Evolutionary conservation across 495 filamentous ascomycete genomes (phyloP), one percentile per base, ranked within the genome.

Genomic region (Aspergillus bridgeri): DNA sequence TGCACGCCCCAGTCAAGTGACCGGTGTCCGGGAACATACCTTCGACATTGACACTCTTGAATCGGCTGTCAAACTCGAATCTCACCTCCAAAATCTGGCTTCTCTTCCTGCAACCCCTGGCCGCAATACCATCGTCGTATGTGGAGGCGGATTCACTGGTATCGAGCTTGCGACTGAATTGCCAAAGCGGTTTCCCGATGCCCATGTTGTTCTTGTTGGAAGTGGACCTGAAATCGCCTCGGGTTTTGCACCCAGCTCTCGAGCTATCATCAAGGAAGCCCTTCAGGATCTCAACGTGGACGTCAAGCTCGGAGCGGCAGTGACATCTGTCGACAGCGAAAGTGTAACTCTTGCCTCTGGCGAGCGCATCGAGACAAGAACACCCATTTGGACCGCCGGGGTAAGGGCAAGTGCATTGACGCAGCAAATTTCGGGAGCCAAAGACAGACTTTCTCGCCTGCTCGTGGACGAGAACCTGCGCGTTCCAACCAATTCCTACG

Each of bases 1-100:
- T n/a, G 47, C 68, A 22, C 62, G 54, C n/a, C 69, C 68, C 9
- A n/a, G 43, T 3, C 38, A 52, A 3, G 63, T 74, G 21, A 2
- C 63, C 0, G 71, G 69, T 3, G 55, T 72, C 3, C 25, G 60
- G 9, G 21, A 68, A 22, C 56, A 72, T 29, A 60, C 68, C 1
- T 74, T 74, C 51, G 56, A 65, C 43, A 62, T 74, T 11, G 71
- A 74, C 47, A 63, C 67, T 18, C 46, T 63, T 1, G 23, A 53
- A 1, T 60, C 57, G 5, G 55, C 62, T 1, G 43, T 15, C 2
- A 65, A 63, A 45, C 62, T 68, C 2, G 60, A 65, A 20, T 19
- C 49, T 0, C 65, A 65, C 24, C 51, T 68, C 8, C 24, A 56
- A 9, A 53, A 15, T 24, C 59, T 67, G 9, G 23, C 43, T 3